Evolutionary conservation across 257 asterid genomes (phyloP).

Genomic region (Solanum clarkiae): DNA sequence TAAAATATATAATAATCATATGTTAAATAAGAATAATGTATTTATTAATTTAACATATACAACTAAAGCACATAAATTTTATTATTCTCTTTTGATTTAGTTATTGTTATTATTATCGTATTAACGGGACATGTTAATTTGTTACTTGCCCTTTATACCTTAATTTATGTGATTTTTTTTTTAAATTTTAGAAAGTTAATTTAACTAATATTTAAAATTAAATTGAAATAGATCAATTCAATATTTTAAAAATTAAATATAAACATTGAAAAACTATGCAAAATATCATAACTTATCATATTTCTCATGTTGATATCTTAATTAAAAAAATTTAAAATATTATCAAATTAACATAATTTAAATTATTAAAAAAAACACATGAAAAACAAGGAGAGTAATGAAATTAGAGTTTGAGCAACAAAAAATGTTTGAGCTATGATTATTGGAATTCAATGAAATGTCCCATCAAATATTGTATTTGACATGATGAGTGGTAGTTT

Average conservation of each 20-base stretch:
- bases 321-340: background rate
- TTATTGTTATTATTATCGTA: background rate
- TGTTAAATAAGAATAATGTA: background rate
- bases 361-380: background rate
- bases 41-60: background rate
- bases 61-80: background rate
- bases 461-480: background rate
- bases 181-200: background rate
- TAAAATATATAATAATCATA: background rate
- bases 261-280: background rate
- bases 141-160: accelerated
- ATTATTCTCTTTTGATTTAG: background rate
- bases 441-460: background rate
- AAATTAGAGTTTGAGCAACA: background rate
- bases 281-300: background rate
- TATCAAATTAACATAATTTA: background rate
- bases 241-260: background rate
- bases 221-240: background rate
- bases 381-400: background rate
- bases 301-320: background rate
- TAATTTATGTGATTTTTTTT: background rate
- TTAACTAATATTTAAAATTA: background rate
- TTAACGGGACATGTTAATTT: background rate
- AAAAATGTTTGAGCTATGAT: background rate
- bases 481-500: background rate